Percentiles rank a stretch among this genome's conserved stretches.
Evolutionary conservation across 1,284 basidiomycete genomes (phyloP).

Genomic region (Ceratobasidium papillatum): DNA sequence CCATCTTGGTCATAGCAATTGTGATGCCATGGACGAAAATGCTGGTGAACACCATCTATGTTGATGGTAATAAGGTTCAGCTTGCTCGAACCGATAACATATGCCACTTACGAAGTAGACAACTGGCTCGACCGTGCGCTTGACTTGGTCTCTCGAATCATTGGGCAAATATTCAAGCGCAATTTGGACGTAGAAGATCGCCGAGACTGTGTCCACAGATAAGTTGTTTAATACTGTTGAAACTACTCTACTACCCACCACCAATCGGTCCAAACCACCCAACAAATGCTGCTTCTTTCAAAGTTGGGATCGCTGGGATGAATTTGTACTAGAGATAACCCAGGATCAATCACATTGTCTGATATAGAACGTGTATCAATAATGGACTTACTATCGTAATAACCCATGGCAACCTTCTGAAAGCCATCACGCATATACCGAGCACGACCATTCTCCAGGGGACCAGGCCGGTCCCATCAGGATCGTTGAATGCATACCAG

Average conservation of each 20-base stretch:
- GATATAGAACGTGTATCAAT: not conserved
- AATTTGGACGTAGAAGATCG: conserved; percentile 30
- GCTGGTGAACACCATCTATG: conserved; percentile 31
- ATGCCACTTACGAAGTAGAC: conserved; percentile 20
- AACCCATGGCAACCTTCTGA: conserved; percentile 28
- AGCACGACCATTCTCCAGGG: conserved; percentile 27
- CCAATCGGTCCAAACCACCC: conserved; percentile 38
- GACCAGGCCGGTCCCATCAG: not conserved
- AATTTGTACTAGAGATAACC: conserved; percentile 6
- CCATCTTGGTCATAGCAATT: conserved; percentile 5
- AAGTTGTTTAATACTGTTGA: not conserved
- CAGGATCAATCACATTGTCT: not conserved
- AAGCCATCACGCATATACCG: conserved; percentile 21
- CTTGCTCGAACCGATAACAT: not conserved
- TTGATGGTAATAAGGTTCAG: not conserved
- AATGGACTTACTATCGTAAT: conserved; percentile 6
- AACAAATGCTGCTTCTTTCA: conserved; percentile 19
- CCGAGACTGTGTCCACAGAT: conserved; percentile 2
- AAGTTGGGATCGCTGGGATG: conserved; percentile 21
- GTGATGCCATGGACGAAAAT: conserved; percentile 35
- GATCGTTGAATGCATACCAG: conserved; percentile 33
- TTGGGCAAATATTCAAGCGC: conserved; percentile 34
- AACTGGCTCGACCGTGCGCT: conserved; percentile 15
- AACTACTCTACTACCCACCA: not conserved
- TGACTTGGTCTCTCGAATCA: conserved; percentile 28